phyloP scores from a whole-genome alignment of 345 rosid genomes.

The Linum usitatissimum region DNA sequence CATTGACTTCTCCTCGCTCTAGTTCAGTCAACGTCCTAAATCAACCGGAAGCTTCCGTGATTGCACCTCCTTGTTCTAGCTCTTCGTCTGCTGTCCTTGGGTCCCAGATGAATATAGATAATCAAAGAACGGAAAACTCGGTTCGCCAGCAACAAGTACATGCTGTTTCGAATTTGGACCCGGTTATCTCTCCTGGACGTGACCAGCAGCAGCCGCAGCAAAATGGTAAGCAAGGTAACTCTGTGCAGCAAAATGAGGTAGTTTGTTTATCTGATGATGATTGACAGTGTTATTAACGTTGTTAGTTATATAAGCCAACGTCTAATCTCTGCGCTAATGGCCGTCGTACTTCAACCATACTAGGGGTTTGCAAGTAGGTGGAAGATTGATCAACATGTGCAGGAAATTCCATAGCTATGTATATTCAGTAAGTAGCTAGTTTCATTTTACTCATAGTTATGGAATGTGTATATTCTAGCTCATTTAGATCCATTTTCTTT shows the following conservation, averaged over 20 bases:
- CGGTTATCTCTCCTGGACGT: too few species aligned
- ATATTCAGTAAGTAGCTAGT: too few species aligned
- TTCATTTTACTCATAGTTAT: background rate
- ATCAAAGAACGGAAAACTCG: too few species aligned
- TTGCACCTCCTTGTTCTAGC: too few species aligned
- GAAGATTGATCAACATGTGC: background rate
- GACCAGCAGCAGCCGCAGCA: constrained; percentile 10
- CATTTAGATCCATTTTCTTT: background rate
- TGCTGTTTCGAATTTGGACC: too few species aligned
- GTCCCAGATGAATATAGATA: too few species aligned
- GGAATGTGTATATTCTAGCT: background rate
- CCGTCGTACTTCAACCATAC: too few species aligned
- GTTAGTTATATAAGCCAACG: background rate
- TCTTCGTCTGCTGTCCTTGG: too few species aligned
- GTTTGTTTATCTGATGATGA: constrained; percentile 60
- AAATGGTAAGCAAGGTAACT: constrained; percentile 2
- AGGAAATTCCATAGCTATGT: background rate
- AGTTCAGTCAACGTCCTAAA: too few species aligned
- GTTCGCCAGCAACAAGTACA: too few species aligned
- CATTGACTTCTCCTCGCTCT: background rate
- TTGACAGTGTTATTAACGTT: constrained; percentile 7
- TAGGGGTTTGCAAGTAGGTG: background rate
- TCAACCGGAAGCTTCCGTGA: too few species aligned
- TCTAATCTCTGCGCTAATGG: background rate
- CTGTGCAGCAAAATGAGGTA: constrained; percentile 10